Base-by-base conservation (phyloP, 176 grass and related monocot genomes). In the Areca catechu region DNA sequence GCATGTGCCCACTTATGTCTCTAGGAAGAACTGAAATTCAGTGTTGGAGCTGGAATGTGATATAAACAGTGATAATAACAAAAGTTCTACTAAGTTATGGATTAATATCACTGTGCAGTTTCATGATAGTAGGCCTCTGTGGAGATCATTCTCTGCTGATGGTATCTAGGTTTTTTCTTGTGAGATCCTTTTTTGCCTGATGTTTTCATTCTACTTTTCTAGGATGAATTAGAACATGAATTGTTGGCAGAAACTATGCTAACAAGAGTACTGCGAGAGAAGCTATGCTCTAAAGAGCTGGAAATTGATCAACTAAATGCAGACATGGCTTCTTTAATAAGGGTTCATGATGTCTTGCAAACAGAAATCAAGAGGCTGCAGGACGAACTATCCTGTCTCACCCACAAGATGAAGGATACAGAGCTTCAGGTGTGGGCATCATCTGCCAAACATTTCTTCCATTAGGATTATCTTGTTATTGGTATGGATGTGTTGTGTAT, bases 161-260 rank as follows among this genome's bases (percentile, higher is more conserved):
- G 34, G 7, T 12, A 37, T 12, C 9, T 10, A 37, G 34, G 34
- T 10, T 37, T 37, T 37, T 37, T 37, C 34, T 37, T 1, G 10
- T 37, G 34, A 37, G 12, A 37, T 37, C 34, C 34, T 37, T 37
- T 29, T 37, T 37, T 12, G 9, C 34, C 6, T 37, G 1, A 37
- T 37, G 34, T 37, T 37, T 37, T 37, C 34, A 12, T 37, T 37
- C 9, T 71, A 20, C 17, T 16, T 54, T 52, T 62, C 19, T 57
- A 94, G 84, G 89, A 82, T 77, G 74, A 76, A 20, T 62, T 82
- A 16, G 63, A 62, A 53, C 66, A 79, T 52, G 88, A 76, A 20
- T 49, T 94, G 50, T 88, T 60, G 77, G 84, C 82, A 82, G 80
- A 94, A 62, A 62, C 61, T 67, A 51, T 94, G 51, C 53, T 94